Percentiles rank a stretch among this genome's conserved stretches.
These are phyloP conservation scores for Dryas alaskensis DNA, from an alignment of 306 rosid genomes.

Conservation along the genomic window DNA sequence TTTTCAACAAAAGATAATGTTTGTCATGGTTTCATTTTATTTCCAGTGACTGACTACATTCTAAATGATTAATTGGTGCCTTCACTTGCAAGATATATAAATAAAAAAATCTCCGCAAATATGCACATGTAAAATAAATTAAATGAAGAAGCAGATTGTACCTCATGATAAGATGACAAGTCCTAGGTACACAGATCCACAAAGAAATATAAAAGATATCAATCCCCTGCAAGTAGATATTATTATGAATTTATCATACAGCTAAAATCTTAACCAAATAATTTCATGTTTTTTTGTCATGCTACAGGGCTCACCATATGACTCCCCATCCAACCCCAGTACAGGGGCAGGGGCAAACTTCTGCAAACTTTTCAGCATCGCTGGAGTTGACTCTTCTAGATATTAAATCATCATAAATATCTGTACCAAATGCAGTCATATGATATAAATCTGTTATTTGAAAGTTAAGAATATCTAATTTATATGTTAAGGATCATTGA, in stretches of 20 bases:
- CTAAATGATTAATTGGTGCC: neutral
- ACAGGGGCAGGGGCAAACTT: constrained; percentile 93
- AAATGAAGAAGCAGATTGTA: constrained; percentile 17
- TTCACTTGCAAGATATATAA: neutral
- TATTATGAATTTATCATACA: neutral
- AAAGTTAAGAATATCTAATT: constrained; percentile 5
- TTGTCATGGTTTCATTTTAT: neutral
- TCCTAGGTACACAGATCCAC: constrained; percentile 43
- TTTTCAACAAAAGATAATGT: neutral
- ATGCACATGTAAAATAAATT: constrained; percentile 6
- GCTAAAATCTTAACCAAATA: neutral
- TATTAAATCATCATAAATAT: constrained; percentile 89
- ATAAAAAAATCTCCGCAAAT: neutral
- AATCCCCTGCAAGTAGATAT: constrained; percentile 46
- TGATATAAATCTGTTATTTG: constrained; percentile 14
- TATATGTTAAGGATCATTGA: constrained; percentile 10
- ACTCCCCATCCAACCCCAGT: constrained; percentile 94
- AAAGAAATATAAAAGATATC: constrained; percentile 44
- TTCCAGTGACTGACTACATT: neutral
- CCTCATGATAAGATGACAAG: constrained; percentile 59
- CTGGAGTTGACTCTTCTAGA: constrained; percentile 92
- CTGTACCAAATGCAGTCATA: constrained; percentile 32
- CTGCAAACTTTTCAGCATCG: constrained; percentile 97
- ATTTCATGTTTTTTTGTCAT: neutral
- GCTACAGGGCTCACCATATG: constrained; percentile 63